Base-by-base conservation (phyloP, 768 basidiomycete genomes). In the Russula abietina region DNA sequence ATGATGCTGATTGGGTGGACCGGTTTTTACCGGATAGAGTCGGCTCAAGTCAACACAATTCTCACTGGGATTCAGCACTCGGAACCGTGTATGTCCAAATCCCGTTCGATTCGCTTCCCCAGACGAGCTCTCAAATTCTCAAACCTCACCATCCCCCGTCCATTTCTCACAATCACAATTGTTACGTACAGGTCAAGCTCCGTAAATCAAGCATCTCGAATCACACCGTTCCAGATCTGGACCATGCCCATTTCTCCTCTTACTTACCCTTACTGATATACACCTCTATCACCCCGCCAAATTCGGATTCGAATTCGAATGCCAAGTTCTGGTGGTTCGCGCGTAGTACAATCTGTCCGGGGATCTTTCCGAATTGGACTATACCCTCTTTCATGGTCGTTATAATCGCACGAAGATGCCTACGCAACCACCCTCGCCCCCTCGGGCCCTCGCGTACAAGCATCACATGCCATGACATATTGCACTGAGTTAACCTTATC, bases 21-120 rank as follows among this genome's bases (percentile, higher is more conserved):
- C n/a, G n/a, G n/a, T n/a, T n/a, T n/a, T n/a, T n/a, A n/a, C n/a
- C n/a, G n/a, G n/a, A n/a, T n/a, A n/a, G n/a, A n/a, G n/a, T n/a
- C n/a, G n/a, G n/a, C n/a, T n/a, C n/a, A n/a, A n/a, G n/a, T n/a
- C n/a, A n/a, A n/a, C n/a, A n/a, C n/a, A n/a, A n/a, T n/a, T n/a
- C n/a, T n/a, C n/a, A n/a, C n/a, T n/a, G n/a, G 0, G 88, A 92
- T 69, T 89, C 89, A 70, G 80, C 83, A 1, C 79, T 93, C 19
- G 89, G 91, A 28, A 90, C 89, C 88, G 89, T 87, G 89, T 87
- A 59, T 26, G 83, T 73, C 33, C 33, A 8, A 46, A 45, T 7
- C 33, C 33, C 33, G 2, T 41, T 28, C 38, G 22, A 22, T 6
- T 12, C 32, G 7, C 38, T 16, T 11, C 45, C n/a, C 45, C 45